phyloP scores from a whole-genome alignment of 2,329 filamentous ascomycete genomes.

The Claviceps arundinis region DNA sequence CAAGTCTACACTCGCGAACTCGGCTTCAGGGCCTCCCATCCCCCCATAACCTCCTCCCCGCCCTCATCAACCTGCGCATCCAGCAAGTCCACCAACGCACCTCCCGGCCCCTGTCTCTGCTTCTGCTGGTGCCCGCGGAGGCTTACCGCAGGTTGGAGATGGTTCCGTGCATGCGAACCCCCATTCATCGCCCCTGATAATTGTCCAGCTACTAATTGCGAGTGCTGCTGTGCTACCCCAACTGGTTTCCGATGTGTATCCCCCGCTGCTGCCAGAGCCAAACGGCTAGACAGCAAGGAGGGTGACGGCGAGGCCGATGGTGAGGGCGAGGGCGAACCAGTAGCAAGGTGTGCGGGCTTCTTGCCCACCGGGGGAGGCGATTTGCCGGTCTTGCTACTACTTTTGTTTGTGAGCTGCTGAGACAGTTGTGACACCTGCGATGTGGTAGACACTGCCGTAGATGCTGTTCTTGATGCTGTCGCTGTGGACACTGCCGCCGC shows the following conservation, averaged over 20 bases:
- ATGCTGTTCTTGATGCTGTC: too few relatives aligned
- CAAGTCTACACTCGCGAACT: constrained; percentile 14
- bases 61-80: constrained; percentile 35
- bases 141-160: too few relatives aligned
- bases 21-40: constrained; percentile 44
- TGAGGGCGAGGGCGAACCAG: constrained; percentile 8
- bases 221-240: constrained; percentile 1
- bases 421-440: constrained; percentile 23
- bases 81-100: constrained; percentile 22
- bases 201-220: not conserved
- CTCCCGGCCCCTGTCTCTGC: not conserved
- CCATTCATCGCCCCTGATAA: constrained; percentile 8
- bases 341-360: constrained; percentile 45
- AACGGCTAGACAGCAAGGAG: constrained; percentile 5
- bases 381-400: constrained; percentile 16
- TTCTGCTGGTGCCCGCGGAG: not conserved
- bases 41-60: constrained; percentile 28
- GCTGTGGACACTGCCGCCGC: not conserved
- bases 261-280: not conserved
- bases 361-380: constrained; percentile 44
- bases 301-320: constrained; percentile 7
- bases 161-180: not conserved
- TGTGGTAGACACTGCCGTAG: constrained; percentile 14
- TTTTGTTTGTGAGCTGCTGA: constrained; percentile 18
- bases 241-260: not conserved